Evolutionary conservation across 352 stramenopile species (phyloP).

Genomic region (Paralagenidium karlingii): DNA sequence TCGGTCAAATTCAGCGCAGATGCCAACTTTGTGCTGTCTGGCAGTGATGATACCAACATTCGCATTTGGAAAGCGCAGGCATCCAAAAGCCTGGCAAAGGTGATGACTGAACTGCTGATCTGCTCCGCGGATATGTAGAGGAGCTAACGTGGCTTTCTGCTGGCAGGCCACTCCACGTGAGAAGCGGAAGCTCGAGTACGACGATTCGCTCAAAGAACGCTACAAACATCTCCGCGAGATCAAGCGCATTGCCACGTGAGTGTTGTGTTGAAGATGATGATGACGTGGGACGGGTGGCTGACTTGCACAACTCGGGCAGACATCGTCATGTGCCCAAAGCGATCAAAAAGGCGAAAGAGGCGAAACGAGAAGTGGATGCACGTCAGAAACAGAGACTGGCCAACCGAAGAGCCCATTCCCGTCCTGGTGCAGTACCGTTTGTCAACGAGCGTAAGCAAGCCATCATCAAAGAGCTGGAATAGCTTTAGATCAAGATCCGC

Average conservation of each 20-base stretch:
- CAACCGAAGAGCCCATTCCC: constrained; percentile 73
- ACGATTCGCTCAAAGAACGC: constrained; percentile 93
- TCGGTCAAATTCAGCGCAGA: constrained; percentile 81
- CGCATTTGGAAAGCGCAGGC: constrained; percentile 97
- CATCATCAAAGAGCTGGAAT: constrained; percentile 72
- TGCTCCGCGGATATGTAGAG: not conserved
- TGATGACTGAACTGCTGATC: constrained; percentile 14
- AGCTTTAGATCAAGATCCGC: too few relatives aligned
- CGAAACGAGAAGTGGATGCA: constrained; percentile 68
- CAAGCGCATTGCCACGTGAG: constrained; percentile 83
- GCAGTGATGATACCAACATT: constrained; percentile 98
- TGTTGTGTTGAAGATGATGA: constrained; percentile 1
- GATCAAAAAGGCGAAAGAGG: constrained; percentile 94
- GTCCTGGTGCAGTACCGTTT: constrained; percentile 56
- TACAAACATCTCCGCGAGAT: constrained; percentile 93
- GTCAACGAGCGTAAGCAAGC: constrained; percentile 62
- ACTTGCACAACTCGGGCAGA: constrained; percentile 34
- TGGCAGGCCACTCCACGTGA: constrained; percentile 54
- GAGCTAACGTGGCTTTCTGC: constrained; percentile 3
- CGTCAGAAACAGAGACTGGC: constrained; percentile 80
- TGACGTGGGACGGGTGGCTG: constrained; percentile 4
- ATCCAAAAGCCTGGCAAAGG: constrained; percentile 89
- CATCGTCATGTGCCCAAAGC: constrained; percentile 94
- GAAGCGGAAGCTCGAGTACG: constrained; percentile 91
- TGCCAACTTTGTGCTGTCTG: constrained; percentile 94